phyloP scores from a whole-genome alignment of 306 rosid genomes.

The Cucurbita argyrosperma region DNA sequence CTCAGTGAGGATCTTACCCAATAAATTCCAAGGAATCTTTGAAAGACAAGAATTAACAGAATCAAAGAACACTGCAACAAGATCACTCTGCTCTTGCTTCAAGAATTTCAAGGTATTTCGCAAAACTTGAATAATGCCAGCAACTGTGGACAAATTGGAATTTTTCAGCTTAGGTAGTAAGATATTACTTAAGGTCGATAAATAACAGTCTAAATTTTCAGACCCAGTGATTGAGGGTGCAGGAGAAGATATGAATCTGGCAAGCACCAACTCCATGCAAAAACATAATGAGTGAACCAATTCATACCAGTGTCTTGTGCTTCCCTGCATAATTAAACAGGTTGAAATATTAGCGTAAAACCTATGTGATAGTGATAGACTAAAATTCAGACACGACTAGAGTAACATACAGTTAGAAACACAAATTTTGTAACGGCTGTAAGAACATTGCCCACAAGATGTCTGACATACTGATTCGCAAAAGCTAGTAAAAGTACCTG shows the following conservation, averaged over 20 bases:
- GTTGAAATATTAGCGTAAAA: not conserved
- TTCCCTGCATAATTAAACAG: slow-evolving; percentile 17
- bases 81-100: slow-evolving; percentile 29
- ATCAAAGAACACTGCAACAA: slow-evolving; percentile 32
- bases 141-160: slow-evolving; percentile 43
- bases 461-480: slow-evolving; percentile 20
- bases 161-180: slow-evolving; percentile 23
- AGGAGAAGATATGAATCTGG: slow-evolving; percentile 11
- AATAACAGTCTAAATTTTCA: slow-evolving; percentile 16
- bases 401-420: slow-evolving; percentile 14
- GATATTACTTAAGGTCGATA: slow-evolving; percentile 12
- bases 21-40: slow-evolving; percentile 41
- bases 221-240: slow-evolving; percentile 9
- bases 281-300: slow-evolving; percentile 28
- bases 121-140: slow-evolving; percentile 38
- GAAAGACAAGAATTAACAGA: slow-evolving; percentile 37
- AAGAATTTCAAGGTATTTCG: slow-evolving; percentile 44
- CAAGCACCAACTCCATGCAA: slow-evolving; percentile 30
- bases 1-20: slow-evolving; percentile 21
- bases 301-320: slow-evolving; percentile 17
- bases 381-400: not conserved
- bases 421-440: slow-evolving; percentile 12
- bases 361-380: not conserved
- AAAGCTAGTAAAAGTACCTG: slow-evolving; percentile 20
- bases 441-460: slow-evolving; percentile 25